Base-by-base conservation (phyloP, 129 eudicot genomes). In the Erigeron canadensis region DNA sequence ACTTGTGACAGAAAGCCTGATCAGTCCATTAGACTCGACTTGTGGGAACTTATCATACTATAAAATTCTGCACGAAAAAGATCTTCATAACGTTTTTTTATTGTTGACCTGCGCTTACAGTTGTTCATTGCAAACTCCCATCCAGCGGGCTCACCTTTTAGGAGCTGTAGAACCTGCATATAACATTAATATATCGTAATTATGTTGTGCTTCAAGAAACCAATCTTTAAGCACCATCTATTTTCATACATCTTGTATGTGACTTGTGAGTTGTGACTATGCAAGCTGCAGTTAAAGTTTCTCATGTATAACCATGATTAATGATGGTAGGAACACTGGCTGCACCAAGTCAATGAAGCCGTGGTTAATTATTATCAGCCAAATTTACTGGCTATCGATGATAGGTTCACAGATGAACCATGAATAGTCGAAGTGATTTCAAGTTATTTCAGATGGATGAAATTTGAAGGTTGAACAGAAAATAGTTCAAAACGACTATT, bases 41-140 rank as follows among this genome's bases (percentile, higher is more conserved):
- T 82, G 15, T 69, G 51, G 38, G 72, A 65, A 34, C 64, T 65
- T 42, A 65, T 8, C 47, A 40, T 70, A 18, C 73, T 63, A 43
- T 84, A 77, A 45, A 80, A 80, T 59, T 82, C 91, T n/a, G 83
- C 81, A 69, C 65, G 64, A 57, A 86, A 82, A 15, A 84, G 85
- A 67, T 88, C 95, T 81, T 82, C 89, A 23, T 86, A 88, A 69
- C 84, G 81, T 81, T 75, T 86, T 78, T 86, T 91, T 85, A 93
- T 80, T 15, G 81, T 68, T 44, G 96, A 86, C 1, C 86, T 76
- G 61, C 85, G 80, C 69, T 74, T 88, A 47, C 86, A 72, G 65
- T 80, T 86, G 60, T 69, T 84, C 65, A 86, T 82, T 51, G 88
- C 45, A 0, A 71, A 80, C 37, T 91, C 97, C 77, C 84, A 74